Conservation (phyloP, 2,329 filamentous ascomycete species). For the Falciphora oryzae region DNA sequence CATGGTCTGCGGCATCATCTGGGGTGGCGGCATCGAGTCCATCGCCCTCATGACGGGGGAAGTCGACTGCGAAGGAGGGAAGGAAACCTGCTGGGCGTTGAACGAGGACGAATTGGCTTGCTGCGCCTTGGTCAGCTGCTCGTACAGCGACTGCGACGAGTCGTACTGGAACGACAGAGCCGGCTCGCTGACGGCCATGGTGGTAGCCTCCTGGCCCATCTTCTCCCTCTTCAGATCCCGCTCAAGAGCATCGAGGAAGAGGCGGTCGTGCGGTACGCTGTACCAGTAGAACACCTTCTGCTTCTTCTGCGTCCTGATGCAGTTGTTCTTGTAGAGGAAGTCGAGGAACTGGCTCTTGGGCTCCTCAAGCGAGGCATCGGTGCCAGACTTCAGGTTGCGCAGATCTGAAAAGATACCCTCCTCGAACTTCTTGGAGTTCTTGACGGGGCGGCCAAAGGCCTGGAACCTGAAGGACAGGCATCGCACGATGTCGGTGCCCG, state of each 20-base stretch:
- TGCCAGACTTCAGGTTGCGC: conserved; percentile 96
- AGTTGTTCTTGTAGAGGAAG: conserved; percentile 99
- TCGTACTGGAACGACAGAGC: conserved; percentile 98
- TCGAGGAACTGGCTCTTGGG: conserved; percentile 98
- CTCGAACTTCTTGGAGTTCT: conserved; percentile 99
- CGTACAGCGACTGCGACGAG: conserved; percentile 96
- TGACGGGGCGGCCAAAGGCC: conserved; percentile 94
- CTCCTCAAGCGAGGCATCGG: conserved; percentile 95
- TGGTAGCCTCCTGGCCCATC: conserved; percentile 98
- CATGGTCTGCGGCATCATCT: conserved; percentile 48
- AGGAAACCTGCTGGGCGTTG: conserved; percentile 67
- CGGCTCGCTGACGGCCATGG: conserved; percentile 92
- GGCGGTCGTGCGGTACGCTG: conserved; percentile 93
- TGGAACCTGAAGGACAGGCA: conserved; percentile 98
- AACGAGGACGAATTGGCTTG: conserved; percentile 98
- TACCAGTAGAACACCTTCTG: conserved; percentile 99
- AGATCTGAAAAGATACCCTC: conserved; percentile 99
- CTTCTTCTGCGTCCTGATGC: conserved; percentile 99
- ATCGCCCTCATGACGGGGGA: conserved; percentile 87
- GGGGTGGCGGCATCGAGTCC: conserved; percentile 81
- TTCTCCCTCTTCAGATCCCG: conserved; percentile 98
- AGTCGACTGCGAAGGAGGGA: conserved; percentile 70
- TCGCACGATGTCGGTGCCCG: conserved; percentile 96
- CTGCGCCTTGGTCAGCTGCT: conserved; percentile 98
- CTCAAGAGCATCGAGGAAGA: conserved; percentile 96